Base-by-base conservation (phyloP, 1,139 yeast species). In the Nakaseomyces glabratus region DNA sequence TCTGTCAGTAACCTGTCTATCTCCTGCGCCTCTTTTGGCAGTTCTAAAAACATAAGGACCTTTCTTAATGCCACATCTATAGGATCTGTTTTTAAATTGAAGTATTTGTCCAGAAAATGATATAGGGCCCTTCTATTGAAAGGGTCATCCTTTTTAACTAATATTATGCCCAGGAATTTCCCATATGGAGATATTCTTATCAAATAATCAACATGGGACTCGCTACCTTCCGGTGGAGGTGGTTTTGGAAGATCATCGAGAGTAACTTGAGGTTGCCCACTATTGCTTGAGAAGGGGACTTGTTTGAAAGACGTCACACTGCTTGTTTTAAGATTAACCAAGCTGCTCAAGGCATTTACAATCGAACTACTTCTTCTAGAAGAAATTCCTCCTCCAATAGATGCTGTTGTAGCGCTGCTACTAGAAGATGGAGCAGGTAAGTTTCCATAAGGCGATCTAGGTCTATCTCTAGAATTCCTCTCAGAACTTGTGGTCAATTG, bases 21-120 rank as follows among this genome's bases (percentile, higher is more conserved):
- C 48, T 79, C 85, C 50, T 78, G 86, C 0, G 82, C 63, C 50
- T 79, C 88, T 42, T 64, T 67, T 0, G 88, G 86, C 17, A 79
- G 56, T 36, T 71, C 71, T 34, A 73, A 66, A 33, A 65, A 58
- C 60, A 74, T 64, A 28, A 79, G 55, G 34, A 78, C 65, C 45
- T 68, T 69, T 29, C 88, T 58, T 34, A 79, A 54, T 0, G 85
- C 66, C 44, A 79, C 61, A 47, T 79, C 88, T 11, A 79, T 48
- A 0, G 86, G 80, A 39, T 70, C 71, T 16, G 61, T 61, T 2
- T 46, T 33, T 39, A 77, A 74, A 36, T 70, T 62, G 47, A 74
- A 73, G 18, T 51, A 59, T 20, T 58, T 51, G 5, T 57, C 43
- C 19, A 68, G 39, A 43, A 60, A 73, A 20, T 48, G 45, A 14